These are phyloP conservation scores for Arabidopsis suecica DNA, from an alignment of 345 rosid genomes.

Conservation along the genomic window DNA sequence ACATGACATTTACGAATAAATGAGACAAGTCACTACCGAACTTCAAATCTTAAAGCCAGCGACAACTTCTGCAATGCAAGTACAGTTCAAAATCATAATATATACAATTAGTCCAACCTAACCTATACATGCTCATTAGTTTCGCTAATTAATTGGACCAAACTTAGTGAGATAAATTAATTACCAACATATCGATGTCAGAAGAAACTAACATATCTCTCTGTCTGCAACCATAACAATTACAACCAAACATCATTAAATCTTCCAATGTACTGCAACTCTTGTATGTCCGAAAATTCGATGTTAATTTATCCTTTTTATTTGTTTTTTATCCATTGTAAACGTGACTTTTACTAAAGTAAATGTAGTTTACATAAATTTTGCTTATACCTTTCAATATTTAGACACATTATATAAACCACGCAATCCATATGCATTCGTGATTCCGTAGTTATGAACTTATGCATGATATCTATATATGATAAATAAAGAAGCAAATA, in stretches of 20 bases:
- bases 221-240: background rate
- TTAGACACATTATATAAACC: no score
- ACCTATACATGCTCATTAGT: constrained; percentile 9
- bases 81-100: background rate
- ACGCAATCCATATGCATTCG: no score
- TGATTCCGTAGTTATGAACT: constrained; percentile 6
- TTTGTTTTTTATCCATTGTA: background rate
- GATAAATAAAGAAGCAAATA: background rate
- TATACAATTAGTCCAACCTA: background rate
- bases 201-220: background rate
- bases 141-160: background rate
- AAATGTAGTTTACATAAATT: background rate
- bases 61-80: background rate
- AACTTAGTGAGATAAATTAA: constrained; percentile 1
- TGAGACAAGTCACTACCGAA: constrained; percentile 24
- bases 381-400: background rate
- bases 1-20: constrained; percentile 13
- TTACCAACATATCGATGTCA: constrained; percentile 11
- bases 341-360: background rate
- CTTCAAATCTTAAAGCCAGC: background rate
- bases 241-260: constrained; percentile 10
- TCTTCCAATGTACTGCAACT: background rate
- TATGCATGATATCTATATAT: no score
- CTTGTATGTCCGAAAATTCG: background rate
- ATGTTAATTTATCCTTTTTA: background rate